A percentile compares a stretch with the other conserved stretches of the same genome.
Conservation (phyloP, 2,329 filamentous ascomycete species). For the Colletotrichum eremochloae region DNA sequence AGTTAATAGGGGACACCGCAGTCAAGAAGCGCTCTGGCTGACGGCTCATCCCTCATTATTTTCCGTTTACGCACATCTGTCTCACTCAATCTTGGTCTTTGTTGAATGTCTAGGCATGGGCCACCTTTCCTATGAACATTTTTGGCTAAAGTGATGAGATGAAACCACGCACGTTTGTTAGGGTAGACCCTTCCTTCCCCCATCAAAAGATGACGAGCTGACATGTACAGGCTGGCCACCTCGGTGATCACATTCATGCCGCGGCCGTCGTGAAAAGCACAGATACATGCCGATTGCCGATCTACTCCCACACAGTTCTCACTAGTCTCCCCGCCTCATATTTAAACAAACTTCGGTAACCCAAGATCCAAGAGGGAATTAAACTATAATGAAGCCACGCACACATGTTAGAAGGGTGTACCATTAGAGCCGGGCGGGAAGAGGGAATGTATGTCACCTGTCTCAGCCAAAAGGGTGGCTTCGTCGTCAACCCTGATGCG, state of each 20-base stretch:
- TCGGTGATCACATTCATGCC: constrained; percentile 21
- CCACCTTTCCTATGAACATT: constrained; percentile 19
- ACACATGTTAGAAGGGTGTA: constrained; percentile 19
- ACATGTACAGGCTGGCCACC: constrained; percentile 18
- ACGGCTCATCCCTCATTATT: constrained; percentile 21
- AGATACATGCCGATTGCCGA: neutral
- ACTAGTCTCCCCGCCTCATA: neutral
- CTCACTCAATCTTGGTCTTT: neutral
- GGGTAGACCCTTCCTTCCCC: constrained; percentile 21
- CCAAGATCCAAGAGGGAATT: constrained; percentile 24
- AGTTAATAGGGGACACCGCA: constrained; percentile 29
- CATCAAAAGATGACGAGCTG: constrained; percentile 11
- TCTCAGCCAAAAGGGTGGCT: constrained; percentile 4
- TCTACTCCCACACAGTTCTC: constrained; percentile 3
- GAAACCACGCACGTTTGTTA: constrained; percentile 34
- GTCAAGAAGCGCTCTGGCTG: constrained; percentile 42
- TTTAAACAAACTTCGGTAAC: constrained; percentile 8
- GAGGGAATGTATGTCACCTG: constrained; percentile 17
- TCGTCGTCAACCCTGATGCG: neutral
- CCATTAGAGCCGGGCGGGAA: neutral
- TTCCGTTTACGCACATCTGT: constrained; percentile 21
- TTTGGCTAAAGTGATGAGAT: constrained; percentile 36
- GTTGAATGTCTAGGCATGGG: constrained; percentile 8
- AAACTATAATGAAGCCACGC: constrained; percentile 24
- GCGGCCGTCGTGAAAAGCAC: neutral